phyloP scores from a whole-genome alignment of 805 yeast species.

The Huiozyma naganishii region DNA sequence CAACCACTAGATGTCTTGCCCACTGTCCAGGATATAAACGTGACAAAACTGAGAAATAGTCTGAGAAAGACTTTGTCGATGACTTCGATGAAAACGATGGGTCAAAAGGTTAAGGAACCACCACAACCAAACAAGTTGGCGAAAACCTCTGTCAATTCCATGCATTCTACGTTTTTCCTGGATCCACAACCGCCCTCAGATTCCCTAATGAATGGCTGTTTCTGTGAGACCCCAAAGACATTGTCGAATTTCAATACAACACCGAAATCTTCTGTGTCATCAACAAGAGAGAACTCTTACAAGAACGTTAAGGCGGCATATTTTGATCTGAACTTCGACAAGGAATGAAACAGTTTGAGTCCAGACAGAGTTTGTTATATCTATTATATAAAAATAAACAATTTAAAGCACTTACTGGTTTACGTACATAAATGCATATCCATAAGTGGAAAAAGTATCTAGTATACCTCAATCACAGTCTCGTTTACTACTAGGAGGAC shows the following conservation, averaged over 20 bases:
- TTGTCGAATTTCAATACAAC: slow-evolving; percentile 20
- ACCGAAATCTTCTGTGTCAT: slow-evolving; percentile 18
- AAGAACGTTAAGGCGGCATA: slow-evolving; percentile 2
- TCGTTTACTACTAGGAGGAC: no score
- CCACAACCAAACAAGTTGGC: background rate
- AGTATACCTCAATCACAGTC: no score
- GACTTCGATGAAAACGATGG: slow-evolving; percentile 5
- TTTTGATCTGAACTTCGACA: slow-evolving; percentile 4
- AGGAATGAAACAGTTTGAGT: background rate
- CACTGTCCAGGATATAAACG: background rate
- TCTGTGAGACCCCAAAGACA: slow-evolving; percentile 24
- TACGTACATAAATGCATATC: no score
- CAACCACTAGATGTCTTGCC: background rate
- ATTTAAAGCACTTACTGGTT: no score
- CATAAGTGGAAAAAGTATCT: no score
- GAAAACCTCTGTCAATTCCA: slow-evolving; percentile 3
- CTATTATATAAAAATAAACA: background rate
- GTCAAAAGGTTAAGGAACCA: slow-evolving; percentile 1
- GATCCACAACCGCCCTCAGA: slow-evolving; percentile 23
- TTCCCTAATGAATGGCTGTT: slow-evolving; percentile 26
- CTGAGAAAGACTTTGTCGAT: slow-evolving; percentile 20
- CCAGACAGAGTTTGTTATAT: background rate
- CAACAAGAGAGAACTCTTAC: background rate
- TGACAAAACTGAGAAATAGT: slow-evolving; percentile 11
- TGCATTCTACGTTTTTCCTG: slow-evolving; percentile 22